Conservation (phyloP, 148 eudicot species). For the Limonium bicolor region DNA sequence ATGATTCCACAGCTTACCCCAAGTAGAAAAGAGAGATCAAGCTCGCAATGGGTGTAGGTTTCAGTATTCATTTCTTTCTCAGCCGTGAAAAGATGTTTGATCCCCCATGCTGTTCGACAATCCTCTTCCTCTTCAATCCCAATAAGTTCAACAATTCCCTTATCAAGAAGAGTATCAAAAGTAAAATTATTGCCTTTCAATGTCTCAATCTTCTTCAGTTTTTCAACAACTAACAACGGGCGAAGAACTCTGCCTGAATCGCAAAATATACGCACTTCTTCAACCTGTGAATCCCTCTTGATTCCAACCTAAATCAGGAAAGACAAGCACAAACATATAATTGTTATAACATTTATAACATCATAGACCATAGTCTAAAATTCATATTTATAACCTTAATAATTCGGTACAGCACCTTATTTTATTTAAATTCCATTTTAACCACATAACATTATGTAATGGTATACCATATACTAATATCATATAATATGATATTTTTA, state of each 20-base stretch:
- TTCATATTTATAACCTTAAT: too few relatives aligned
- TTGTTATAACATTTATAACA: too few relatives aligned
- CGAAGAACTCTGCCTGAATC: constrained; percentile 91
- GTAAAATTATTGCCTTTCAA: constrained; percentile 48
- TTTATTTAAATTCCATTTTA: too few relatives aligned
- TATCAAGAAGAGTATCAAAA: constrained; percentile 59
- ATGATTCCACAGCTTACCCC: constrained; percentile 84
- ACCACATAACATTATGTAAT: too few relatives aligned
- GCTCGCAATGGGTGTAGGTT: constrained; percentile 85
- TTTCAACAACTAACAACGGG: constrained; percentile 74
- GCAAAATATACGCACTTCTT: constrained; percentile 76
- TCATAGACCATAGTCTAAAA: too few relatives aligned
- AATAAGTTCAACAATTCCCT: constrained; percentile 68
- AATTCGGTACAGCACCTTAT: too few relatives aligned
- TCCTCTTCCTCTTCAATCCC: constrained; percentile 96
- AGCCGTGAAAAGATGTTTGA: constrained; percentile 40
- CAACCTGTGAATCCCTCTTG: constrained; percentile 47
- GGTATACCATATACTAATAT: too few relatives aligned
- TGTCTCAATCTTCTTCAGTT: constrained; percentile 40
- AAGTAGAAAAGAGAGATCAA: constrained; percentile 69
- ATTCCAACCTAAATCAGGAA: constrained; percentile 43
- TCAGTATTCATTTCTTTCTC: constrained; percentile 23
- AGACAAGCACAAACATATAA: constrained; percentile 1
- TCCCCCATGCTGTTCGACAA: constrained; percentile 80
- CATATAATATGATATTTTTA: too few relatives aligned